Percentiles rank a stretch among this genome's conserved stretches.
phyloP scores from a whole-genome alignment of 805 yeast genomes.

The Kurtzmaniella cleridarum region DNA sequence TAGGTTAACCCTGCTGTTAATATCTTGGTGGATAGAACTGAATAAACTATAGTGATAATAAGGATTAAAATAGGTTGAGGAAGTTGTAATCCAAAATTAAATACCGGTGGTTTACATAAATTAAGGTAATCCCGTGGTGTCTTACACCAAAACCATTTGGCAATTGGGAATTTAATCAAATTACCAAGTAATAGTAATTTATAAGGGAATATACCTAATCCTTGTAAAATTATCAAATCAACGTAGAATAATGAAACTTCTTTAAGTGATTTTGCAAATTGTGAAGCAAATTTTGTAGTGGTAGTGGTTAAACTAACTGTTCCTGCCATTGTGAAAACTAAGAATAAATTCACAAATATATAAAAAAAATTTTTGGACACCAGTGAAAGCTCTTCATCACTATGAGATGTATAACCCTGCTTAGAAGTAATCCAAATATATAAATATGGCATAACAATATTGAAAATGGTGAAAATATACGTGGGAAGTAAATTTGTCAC shows the following conservation, averaged over 20 bases:
- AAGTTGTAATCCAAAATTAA: slow-evolving; percentile 84
- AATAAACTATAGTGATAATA: slow-evolving; percentile 79
- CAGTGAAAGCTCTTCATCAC: slow-evolving; percentile 86
- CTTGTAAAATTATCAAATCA: slow-evolving; percentile 75
- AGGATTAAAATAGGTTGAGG: slow-evolving; percentile 89
- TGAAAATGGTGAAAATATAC: slow-evolving; percentile 80
- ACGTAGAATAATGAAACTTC: slow-evolving; percentile 84
- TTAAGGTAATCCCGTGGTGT: slow-evolving; percentile 80
- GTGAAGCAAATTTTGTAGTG: slow-evolving; percentile 71
- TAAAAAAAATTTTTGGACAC: slow-evolving; percentile 93
- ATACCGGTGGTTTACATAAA: slow-evolving; percentile 80
- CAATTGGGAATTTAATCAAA: slow-evolving; percentile 60
- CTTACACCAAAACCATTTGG: slow-evolving; percentile 54
- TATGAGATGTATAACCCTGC: slow-evolving; percentile 88
- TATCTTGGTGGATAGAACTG: slow-evolving; percentile 85
- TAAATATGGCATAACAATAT: slow-evolving; percentile 76
- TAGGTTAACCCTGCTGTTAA: slow-evolving; percentile 79
- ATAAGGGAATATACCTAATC: slow-evolving; percentile 86
- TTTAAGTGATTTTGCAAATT: slow-evolving; percentile 74
- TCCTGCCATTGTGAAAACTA: slow-evolving; percentile 92
- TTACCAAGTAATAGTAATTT: slow-evolving; percentile 78
- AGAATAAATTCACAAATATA: slow-evolving; percentile 86
- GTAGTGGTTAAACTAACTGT: slow-evolving; percentile 89
- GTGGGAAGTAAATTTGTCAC: slow-evolving; percentile 91
- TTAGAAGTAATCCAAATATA: slow-evolving; percentile 76